A percentile compares a stretch with the other conserved stretches of the same genome.
phyloP scores from a whole-genome alignment of 352 stramenopile genomes.

The Plasmopara muralis region DNA sequence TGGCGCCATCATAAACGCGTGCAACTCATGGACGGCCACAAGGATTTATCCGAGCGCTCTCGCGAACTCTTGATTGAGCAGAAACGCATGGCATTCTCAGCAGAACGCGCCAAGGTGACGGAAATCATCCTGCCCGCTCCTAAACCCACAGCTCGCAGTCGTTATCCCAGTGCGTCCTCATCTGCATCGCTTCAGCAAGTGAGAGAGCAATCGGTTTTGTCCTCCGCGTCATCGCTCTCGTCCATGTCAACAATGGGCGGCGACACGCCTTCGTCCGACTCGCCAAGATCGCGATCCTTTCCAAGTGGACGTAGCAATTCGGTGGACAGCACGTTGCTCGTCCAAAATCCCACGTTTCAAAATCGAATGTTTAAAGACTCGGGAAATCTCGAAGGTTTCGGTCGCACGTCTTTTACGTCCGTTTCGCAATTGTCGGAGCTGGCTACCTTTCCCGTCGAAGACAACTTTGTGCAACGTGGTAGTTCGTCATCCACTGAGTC shows the following conservation, averaged over 20 bases:
- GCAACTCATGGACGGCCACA: conserved; percentile 84
- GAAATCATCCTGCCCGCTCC: conserved; percentile 75
- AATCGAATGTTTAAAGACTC: conserved; percentile 32
- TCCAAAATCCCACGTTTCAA: conserved; percentile 51
- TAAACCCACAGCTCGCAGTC: conserved; percentile 37
- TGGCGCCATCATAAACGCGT: conserved; percentile 85
- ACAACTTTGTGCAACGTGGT: conserved; percentile 21
- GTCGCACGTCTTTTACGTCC: conserved; percentile 69
- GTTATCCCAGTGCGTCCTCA: conserved; percentile 45
- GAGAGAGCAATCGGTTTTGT: conserved; percentile 31
- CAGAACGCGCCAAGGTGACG: conserved; percentile 73
- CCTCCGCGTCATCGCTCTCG: conserved; percentile 35
- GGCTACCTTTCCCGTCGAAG: conserved; percentile 22
- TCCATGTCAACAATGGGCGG: conserved; percentile 26
- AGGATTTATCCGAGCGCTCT: conserved; percentile 68
- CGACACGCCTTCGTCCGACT: conserved; percentile 22
- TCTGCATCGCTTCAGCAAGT: conserved; percentile 31
- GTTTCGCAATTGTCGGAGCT: conserved; percentile 57
- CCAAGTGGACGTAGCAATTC: conserved; percentile 35
- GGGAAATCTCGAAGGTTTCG: conserved; percentile 49
- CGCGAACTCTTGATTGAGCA: conserved; percentile 83
- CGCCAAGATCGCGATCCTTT: conserved; percentile 26
- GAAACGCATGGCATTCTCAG: conserved; percentile 81
- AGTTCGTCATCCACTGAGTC: conserved; percentile 51
- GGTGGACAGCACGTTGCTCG: conserved; percentile 33